Base-by-base conservation (phyloP, 2,329 filamentous ascomycete genomes). In the Ascochyta lentis region DNA sequence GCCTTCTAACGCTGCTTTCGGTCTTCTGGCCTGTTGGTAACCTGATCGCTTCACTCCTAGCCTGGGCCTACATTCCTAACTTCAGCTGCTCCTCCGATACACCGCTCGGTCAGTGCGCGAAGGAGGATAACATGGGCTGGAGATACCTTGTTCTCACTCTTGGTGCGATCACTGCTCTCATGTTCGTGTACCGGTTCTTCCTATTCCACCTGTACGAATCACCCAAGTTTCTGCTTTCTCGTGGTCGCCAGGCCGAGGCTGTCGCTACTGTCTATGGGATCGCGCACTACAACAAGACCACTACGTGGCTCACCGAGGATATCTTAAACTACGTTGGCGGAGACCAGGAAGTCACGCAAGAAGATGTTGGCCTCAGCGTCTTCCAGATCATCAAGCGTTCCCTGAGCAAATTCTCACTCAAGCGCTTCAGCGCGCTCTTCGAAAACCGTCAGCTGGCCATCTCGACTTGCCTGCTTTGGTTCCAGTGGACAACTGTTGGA, bases 21-120 rank as follows among this genome's bases (percentile, higher is more conserved):
- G 84, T 92, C 7, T 95, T 90, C 89, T 96, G 92, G 91, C 90
- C 91, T 0, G 77, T 96, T 16, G 92, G 91, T 6, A 90, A 95
- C 69, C 81, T 96, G 7, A 83, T 89, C 52, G 86, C 89, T 1
- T 70, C 68, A 6, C 66, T 73, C 6, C 80, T 91, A 43, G 90
- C 89, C 6, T 94, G 90, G 91, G 89, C 82, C 41, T 91, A 88
- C 63, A 88, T 95, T 52, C 85, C 88, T 26, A 84, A 85, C 61
- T 90, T 84, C 79, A 86, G 85, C 8, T 85, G 79, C 60, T 33
- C 64, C 0, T 37, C 59, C 1, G 58, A 54, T 15, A 59, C 66
- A 13, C 45, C 43, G 1, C 40, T 56, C 5, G 49, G 50, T 10
- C 75, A 74, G 50, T 84, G 82, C 67, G 71, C 69, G 7, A 79